Evolutionary conservation across 805 yeast genomes (phyloP).

Genomic region (Candida railenensis): DNA sequence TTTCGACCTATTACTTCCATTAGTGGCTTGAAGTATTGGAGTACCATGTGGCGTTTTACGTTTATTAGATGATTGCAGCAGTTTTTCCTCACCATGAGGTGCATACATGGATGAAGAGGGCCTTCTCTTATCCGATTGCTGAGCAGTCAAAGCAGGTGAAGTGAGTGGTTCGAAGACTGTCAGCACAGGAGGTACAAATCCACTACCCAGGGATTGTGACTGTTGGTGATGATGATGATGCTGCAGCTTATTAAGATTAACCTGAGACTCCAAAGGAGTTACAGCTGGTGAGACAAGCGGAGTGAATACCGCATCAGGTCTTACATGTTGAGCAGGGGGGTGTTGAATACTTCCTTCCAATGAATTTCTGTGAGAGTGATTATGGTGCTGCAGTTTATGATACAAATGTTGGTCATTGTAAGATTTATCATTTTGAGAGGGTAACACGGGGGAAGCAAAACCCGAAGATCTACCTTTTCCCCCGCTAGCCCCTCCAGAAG

Average conservation of each 20-base stretch:
- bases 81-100: constrained; percentile 22
- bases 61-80: constrained; percentile 21
- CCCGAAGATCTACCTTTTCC: background rate
- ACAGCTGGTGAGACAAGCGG: constrained; percentile 78
- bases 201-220: background rate
- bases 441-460: constrained; percentile 36
- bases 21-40: constrained; percentile 32
- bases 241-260: constrained; percentile 16
- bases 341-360: constrained; percentile 12
- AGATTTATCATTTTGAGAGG: constrained; percentile 41
- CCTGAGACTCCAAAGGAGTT: constrained; percentile 53
- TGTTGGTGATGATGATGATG: constrained; percentile 5
- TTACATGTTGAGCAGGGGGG: constrained; percentile 31
- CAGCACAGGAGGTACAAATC: constrained; percentile 22
- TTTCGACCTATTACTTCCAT: constrained; percentile 14
- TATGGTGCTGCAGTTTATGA: constrained; percentile 24
- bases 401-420: constrained; percentile 41
- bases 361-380: constrained; percentile 9
- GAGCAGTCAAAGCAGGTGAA: constrained; percentile 65
- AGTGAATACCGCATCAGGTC: constrained; percentile 66
- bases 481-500: constrained; percentile 5
- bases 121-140: constrained; percentile 25
- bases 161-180: constrained; percentile 53
- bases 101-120: constrained; percentile 33
- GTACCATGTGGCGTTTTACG: constrained; percentile 46